A percentile compares a stretch with the other conserved stretches of the same genome.
Conservation (phyloP, 768 basidiomycete genomes). For the Lactifluus echinatus region DNA sequence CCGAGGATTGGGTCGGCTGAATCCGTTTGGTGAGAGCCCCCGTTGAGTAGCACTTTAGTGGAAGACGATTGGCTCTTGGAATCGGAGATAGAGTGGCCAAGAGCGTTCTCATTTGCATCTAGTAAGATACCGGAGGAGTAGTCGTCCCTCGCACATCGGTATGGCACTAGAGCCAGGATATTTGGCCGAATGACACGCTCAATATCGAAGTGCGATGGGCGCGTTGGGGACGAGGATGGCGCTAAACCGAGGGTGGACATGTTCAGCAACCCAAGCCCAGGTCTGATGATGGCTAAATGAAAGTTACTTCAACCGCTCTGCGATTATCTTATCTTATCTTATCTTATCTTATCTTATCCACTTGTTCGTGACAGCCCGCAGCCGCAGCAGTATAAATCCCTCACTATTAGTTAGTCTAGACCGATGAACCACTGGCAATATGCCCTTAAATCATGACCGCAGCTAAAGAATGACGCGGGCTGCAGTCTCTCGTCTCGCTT, state of each 20-base stretch:
- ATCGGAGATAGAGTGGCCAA: constrained; percentile 66
- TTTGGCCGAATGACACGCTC: constrained; percentile 85
- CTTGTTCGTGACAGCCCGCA: too few species aligned
- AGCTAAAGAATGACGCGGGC: too few species aligned
- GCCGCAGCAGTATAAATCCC: too few species aligned
- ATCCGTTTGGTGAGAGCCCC: constrained; percentile 18
- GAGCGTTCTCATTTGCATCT: constrained; percentile 96
- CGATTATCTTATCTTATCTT: background rate
- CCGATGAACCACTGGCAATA: too few species aligned
- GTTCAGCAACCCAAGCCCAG: background rate
- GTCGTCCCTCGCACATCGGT: constrained; percentile 94
- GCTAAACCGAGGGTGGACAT: constrained; percentile 64
- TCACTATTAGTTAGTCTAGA: too few species aligned
- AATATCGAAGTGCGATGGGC: constrained; percentile 79
- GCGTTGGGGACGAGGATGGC: constrained; percentile 33
- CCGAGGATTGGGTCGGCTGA: too few species aligned
- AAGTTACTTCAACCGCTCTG: too few species aligned
- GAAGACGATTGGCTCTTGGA: constrained; percentile 3
- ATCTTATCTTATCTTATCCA: too few species aligned
- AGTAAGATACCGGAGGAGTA: constrained; percentile 86
- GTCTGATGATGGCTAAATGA: too few species aligned
- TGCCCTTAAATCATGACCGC: too few species aligned
- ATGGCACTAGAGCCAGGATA: constrained; percentile 84
- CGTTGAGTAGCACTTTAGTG: constrained; percentile 16
- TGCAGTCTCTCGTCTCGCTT: too few species aligned